A percentile compares a stretch with the other conserved stretches of the same genome.
Evolutionary conservation across 164 flowering plant genomes (phyloP).

Genomic region (Vitis labrusca): DNA sequence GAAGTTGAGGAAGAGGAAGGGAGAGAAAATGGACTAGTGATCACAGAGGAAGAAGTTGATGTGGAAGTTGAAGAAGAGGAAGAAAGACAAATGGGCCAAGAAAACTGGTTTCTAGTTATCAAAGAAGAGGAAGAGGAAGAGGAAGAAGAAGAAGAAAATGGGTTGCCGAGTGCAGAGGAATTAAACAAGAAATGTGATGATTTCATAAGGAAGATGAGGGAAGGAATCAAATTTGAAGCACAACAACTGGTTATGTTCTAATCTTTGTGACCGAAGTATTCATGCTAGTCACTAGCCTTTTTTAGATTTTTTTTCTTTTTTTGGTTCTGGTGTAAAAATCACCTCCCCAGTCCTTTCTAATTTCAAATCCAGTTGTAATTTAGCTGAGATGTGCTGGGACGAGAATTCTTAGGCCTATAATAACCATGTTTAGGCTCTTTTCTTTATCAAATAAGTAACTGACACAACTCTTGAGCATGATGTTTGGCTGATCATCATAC

Average conservation of each 20-base stretch:
- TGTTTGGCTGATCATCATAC: no score
- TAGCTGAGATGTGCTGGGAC: neutral
- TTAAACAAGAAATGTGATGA: conserved; percentile 63
- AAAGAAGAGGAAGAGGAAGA: conserved; percentile 16
- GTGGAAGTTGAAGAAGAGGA: conserved; percentile 14
- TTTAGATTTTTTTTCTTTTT: neutral
- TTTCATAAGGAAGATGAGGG: conserved; percentile 54
- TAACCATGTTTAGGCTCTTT: neutral
- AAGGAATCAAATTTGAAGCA: conserved; percentile 34
- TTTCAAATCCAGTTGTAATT: no score
- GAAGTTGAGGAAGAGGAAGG: conserved; percentile 14
- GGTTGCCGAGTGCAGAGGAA: conserved; percentile 35
- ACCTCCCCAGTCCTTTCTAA: neutral
- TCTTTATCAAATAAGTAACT: neutral
- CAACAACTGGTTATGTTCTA: conserved; percentile 10
- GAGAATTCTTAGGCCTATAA: conserved; percentile 1
- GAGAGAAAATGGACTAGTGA: neutral
- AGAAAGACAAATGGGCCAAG: conserved; percentile 12
- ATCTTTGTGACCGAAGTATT: neutral
- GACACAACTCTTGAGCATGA: no score
- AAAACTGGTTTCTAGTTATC: neutral
- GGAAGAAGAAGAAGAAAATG: conserved; percentile 25
- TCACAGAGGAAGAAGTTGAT: neutral
- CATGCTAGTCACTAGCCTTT: neutral
- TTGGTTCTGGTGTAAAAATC: neutral